Base-by-base conservation (phyloP, 257 asterid genomes). In the Gentiana macrophylla region DNA sequence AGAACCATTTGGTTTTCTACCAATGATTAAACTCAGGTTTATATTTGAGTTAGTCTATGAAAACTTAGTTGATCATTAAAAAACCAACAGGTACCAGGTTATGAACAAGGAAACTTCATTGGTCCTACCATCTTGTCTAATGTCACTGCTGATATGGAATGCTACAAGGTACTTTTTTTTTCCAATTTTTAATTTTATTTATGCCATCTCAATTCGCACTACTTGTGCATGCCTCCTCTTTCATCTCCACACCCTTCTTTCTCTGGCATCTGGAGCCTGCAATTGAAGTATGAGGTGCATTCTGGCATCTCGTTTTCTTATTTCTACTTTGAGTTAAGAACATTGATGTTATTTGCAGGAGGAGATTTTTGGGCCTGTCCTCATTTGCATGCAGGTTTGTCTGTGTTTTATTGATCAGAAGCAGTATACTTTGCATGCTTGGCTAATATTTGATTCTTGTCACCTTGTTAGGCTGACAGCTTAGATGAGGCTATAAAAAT, bases 331-430 rank as follows among this genome's bases (percentile, higher is more conserved):
- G 35, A 3, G 4, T 47, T 35, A 15, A 6, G 52, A 48, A 6
- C 41, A 10, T 54, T 32, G 48, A 32, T 61, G 62, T 38, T 66
- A 6, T 74, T 41, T 10, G 66, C 82, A 87, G 98, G 97, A 88
- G 86, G 95, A 92, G 80, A 83, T 92, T 53, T 92, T 92, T 64
- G 99, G 97, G 56, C 99, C 99, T 13, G 99, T 92, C 72, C 95
- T 85, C 63, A 65, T 88, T 60, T 92, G 97, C 80, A 74, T 92
- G 95, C 82, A 92, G 97, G 98, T 92, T 54, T 54, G 55, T 61
- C 32, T 34, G 12, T 48, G 61, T 37, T 35, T 50, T 15, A 33
- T 5, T 62, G 24, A 36, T 35, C 34, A 7, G 4, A 5, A 8
- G 13, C 34, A 4, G 7, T 57, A 38, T 9, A 8, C 12, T 48